phyloP scores from a whole-genome alignment of 768 basidiomycete genomes.

The Calvatia gigantea region DNA sequence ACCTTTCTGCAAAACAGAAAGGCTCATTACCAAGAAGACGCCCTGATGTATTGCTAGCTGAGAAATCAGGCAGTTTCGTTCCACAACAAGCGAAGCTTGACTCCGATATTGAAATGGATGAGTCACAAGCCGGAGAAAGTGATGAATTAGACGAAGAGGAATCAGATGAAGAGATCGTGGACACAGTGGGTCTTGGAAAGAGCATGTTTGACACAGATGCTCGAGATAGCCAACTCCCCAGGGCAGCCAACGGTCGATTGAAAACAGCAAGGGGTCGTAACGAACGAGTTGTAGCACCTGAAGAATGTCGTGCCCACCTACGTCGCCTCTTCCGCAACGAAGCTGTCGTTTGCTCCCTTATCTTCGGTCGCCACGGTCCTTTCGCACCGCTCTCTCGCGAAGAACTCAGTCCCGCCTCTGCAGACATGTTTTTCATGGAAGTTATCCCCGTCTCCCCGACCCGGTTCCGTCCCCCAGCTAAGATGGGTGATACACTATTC shows the following conservation, averaged over 20 bases:
- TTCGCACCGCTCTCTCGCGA: conserved; percentile 60
- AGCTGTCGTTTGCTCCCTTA: conserved; percentile 71
- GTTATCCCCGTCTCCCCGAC: conserved; percentile 90
- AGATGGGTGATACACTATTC: conserved; percentile 88
- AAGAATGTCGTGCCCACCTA: conserved; percentile 93
- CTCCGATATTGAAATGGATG: conserved; percentile 46
- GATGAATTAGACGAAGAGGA: conserved; percentile 53
- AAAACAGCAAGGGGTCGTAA: conserved; percentile 79
- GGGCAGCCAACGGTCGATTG: conserved; percentile 71
- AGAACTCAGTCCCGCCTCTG: conserved; percentile 65
- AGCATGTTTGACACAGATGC: conserved; percentile 11
- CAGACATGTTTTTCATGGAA: conserved; percentile 98
- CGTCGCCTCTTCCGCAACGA: conserved; percentile 87
- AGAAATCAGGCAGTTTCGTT: conserved; percentile 33
- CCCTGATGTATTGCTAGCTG: conserved; percentile 71
- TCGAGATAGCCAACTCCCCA: conserved; percentile 39
- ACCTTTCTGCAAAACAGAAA: conserved; percentile 79
- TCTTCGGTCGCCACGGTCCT: conserved; percentile 92
- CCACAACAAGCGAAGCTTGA: conserved; percentile 23
- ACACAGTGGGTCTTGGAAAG: conserved; percentile 18
- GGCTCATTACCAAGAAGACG: conserved; percentile 53
- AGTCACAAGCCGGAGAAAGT: conserved; percentile 45
- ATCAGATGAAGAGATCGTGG: conserved; percentile 33
- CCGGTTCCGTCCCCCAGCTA: conserved; percentile 91
- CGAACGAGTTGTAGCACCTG: conserved; percentile 87